These are phyloP conservation scores for Takashimella tepidaria DNA, from an alignment of 1,284 basidiomycete genomes.

Conservation along the genomic window DNA sequence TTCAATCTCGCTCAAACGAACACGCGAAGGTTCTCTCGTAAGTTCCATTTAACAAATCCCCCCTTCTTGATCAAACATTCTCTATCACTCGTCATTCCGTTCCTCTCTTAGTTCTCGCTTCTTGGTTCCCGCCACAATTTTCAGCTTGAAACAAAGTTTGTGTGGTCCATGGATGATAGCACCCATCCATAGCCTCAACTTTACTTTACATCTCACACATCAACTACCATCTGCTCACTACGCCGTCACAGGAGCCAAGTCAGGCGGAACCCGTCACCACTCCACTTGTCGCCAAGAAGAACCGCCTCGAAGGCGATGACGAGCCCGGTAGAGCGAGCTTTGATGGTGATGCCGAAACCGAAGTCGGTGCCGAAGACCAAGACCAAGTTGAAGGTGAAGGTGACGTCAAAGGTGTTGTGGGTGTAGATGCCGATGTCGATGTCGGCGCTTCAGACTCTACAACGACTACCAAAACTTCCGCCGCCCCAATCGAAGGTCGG, in stretches of 20 bases:
- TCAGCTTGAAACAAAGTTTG: too few species aligned
- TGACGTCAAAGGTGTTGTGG: too few species aligned
- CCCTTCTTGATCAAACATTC: not conserved
- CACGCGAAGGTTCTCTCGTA: constrained; percentile 43
- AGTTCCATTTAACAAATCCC: too few species aligned
- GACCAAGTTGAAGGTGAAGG: not conserved
- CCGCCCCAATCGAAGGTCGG: constrained; percentile 9
- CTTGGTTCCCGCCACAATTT: too few species aligned
- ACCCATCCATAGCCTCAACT: not conserved
- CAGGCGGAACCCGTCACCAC: constrained; percentile 8
- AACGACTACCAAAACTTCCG: not conserved
- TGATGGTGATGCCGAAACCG: not conserved
- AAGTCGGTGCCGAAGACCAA: constrained; percentile 2
- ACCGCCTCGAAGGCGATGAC: constrained; percentile 25
- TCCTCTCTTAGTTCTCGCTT: not conserved
- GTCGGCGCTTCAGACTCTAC: too few species aligned
- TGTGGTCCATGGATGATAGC: not conserved
- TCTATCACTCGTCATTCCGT: not conserved
- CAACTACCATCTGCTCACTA: not conserved
- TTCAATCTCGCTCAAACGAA: constrained; percentile 37
- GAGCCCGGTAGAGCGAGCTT: not conserved
- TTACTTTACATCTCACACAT: not conserved
- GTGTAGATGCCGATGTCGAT: not conserved
- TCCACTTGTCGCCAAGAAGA: constrained; percentile 39
- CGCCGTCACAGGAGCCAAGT: not conserved